Conservation (phyloP, 2,329 filamentous ascomycete genomes). For the Scedosporium minutisporum region DNA sequence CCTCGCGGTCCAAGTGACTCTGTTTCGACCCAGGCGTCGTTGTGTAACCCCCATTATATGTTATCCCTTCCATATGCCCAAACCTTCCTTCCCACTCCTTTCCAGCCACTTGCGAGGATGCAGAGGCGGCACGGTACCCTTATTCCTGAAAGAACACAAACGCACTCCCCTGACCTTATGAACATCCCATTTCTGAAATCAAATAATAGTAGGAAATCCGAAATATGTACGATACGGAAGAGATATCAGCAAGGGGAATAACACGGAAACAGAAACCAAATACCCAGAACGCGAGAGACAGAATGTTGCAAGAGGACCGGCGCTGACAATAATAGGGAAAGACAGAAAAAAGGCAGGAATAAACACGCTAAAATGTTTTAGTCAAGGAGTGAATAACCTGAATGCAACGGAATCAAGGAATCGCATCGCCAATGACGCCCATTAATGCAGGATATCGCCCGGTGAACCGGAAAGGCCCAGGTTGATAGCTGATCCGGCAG, state of each 20-base stretch:
- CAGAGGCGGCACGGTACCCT: not conserved
- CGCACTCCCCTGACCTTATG: not conserved
- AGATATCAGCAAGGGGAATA: not conserved
- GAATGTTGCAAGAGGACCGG: not conserved
- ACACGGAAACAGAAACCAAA: not conserved
- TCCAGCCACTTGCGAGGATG: not conserved
- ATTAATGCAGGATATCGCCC: not conserved
- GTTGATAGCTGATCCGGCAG: not conserved
- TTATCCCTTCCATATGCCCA: conserved; percentile 2
- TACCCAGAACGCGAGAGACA: no score
- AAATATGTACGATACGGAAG: not conserved
- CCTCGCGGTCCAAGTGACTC: conserved; percentile 6
- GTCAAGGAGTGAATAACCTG: conserved; percentile 14
- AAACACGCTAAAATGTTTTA: conserved; percentile 16
- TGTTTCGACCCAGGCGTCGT: conserved; percentile 1
- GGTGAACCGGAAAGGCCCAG: no score
- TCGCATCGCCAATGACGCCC: not conserved
- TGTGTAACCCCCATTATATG: conserved; percentile 4
- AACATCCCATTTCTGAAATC: not conserved
- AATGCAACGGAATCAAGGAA: not conserved
- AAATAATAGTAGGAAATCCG: conserved; percentile 2
- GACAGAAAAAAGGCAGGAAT: conserved; percentile 8
- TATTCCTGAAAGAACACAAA: not conserved
- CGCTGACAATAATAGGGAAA: conserved; percentile 8
- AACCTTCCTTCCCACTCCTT: not conserved